phyloP scores from a whole-genome alignment of 2,329 filamentous ascomycete genomes.

The Eutypa lata region DNA sequence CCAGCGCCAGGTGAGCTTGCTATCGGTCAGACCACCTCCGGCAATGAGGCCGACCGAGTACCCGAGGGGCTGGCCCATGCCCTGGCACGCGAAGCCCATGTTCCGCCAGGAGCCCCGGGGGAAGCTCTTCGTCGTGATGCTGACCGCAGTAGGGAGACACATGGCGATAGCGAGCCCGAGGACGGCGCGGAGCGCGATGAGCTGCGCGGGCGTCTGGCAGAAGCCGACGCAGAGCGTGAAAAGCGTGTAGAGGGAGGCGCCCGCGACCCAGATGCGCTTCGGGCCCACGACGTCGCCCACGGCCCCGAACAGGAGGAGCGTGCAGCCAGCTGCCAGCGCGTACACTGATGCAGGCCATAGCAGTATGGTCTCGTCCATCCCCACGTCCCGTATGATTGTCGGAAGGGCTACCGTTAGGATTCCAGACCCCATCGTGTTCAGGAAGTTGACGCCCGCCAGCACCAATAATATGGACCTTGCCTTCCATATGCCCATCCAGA shows the following conservation, averaged over 20 bases:
- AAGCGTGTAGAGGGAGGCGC: slow-evolving; percentile 7
- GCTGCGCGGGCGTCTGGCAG: slow-evolving; percentile 8
- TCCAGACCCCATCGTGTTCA: slow-evolving; percentile 17
- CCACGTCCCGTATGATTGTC: slow-evolving; percentile 20
- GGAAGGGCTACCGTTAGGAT: slow-evolving; percentile 22
- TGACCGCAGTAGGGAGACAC: slow-evolving; percentile 16
- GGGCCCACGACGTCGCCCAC: slow-evolving; percentile 17
- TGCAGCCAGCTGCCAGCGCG: slow-evolving; percentile 9
- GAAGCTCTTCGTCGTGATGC: slow-evolving; percentile 10
- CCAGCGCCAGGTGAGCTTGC: slow-evolving; percentile 34
- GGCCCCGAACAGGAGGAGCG: slow-evolving; percentile 15
- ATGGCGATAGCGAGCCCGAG: slow-evolving; percentile 15
- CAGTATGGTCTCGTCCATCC: slow-evolving; percentile 1
- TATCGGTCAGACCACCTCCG: slow-evolving; percentile 36
- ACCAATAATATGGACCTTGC: neutral
- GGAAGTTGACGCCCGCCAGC: slow-evolving; percentile 10
- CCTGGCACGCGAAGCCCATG: slow-evolving; percentile 27
- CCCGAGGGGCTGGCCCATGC: slow-evolving; percentile 34
- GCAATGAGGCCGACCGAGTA: slow-evolving; percentile 38
- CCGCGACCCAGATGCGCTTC: slow-evolving; percentile 7
- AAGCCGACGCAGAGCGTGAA: slow-evolving; percentile 13
- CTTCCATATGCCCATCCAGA: neutral
- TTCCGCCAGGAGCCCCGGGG: slow-evolving; percentile 16
- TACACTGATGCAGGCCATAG: slow-evolving; percentile 15
- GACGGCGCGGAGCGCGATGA: slow-evolving; percentile 14